phyloP scores from a whole-genome alignment of 441 rosid genomes.

The Syzygium malaccense region DNA sequence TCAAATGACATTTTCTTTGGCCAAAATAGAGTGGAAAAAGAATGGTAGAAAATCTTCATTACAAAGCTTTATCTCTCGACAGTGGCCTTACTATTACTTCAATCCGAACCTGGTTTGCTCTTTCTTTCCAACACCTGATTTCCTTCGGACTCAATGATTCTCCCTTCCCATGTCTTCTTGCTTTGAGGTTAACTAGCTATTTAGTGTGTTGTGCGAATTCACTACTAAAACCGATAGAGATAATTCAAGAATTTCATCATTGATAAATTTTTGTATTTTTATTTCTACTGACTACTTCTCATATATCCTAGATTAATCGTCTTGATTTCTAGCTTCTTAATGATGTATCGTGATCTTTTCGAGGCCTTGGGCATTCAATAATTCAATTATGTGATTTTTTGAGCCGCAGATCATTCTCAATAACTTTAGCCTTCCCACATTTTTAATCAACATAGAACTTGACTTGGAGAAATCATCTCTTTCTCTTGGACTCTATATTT shows the following conservation, averaged over 20 bases:
- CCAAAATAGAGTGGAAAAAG: background rate
- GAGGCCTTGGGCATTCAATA: background rate
- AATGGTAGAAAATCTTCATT: background rate
- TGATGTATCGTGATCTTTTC: background rate
- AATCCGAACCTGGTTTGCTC: background rate
- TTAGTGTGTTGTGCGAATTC: too few species aligned
- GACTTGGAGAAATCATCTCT: background rate
- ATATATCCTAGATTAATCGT: too few species aligned
- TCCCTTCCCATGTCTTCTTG: background rate
- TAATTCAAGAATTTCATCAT: background rate
- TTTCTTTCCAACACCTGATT: background rate
- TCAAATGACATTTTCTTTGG: background rate
- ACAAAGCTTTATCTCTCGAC: background rate
- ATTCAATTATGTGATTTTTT: background rate
- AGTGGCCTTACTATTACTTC: too few species aligned
- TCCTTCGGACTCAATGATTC: background rate
- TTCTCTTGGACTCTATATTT: background rate
- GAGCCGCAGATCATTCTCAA: background rate
- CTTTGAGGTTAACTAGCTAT: too few species aligned
- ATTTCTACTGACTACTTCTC: background rate
- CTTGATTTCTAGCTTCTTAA: background rate
- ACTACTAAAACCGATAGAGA: background rate
- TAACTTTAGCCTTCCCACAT: background rate
- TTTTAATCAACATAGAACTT: background rate
- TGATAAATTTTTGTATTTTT: background rate